A percentile compares a stretch with the other conserved stretches of the same genome.
phyloP scores from a whole-genome alignment of 2,329 filamentous ascomycete genomes.

The Neofusicoccum cordaticola region DNA sequence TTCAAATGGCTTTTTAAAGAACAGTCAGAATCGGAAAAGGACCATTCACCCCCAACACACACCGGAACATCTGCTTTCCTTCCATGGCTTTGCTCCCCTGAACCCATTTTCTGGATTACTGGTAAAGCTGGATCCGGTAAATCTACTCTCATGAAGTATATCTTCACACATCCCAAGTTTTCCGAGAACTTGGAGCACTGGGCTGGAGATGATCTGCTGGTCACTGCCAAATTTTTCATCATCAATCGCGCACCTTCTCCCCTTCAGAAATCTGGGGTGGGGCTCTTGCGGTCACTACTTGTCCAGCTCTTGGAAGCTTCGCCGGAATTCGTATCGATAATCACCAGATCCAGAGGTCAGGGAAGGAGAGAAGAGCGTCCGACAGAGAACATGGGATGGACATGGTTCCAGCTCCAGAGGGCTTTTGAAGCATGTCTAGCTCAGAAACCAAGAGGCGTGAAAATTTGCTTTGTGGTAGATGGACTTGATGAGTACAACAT shows the following conservation, averaged over 20 bases:
- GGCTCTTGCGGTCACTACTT: constrained; percentile 26
- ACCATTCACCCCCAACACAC: not conserved
- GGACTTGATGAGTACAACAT: not conserved
- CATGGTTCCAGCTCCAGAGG: not conserved
- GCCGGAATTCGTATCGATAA: not conserved
- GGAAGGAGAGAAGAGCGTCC: too few species aligned
- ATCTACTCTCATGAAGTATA: constrained; percentile 32
- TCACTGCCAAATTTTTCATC: constrained; percentile 28
- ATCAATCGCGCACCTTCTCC: constrained; percentile 27
- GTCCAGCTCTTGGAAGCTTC: constrained; percentile 19
- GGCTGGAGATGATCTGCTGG: constrained; percentile 16
- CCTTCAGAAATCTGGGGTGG: constrained; percentile 27
- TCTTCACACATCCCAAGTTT: constrained; percentile 21
- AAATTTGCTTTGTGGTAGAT: not conserved
- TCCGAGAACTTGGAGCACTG: constrained; percentile 21
- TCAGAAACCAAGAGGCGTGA: not conserved
- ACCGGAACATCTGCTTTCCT: not conserved
- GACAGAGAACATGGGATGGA: too few species aligned
- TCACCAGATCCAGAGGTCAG: not conserved
- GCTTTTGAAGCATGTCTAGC: not conserved
- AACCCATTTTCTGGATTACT: constrained; percentile 37
- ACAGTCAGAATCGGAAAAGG: not conserved
- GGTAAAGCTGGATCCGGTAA: constrained; percentile 36
- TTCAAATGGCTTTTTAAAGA: constrained; percentile 19
- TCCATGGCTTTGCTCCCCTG: not conserved